A percentile compares a stretch with the other conserved stretches of the same genome.
phyloP scores from a whole-genome alignment of 768 basidiomycete species.

The Pulveroboletus frians region DNA sequence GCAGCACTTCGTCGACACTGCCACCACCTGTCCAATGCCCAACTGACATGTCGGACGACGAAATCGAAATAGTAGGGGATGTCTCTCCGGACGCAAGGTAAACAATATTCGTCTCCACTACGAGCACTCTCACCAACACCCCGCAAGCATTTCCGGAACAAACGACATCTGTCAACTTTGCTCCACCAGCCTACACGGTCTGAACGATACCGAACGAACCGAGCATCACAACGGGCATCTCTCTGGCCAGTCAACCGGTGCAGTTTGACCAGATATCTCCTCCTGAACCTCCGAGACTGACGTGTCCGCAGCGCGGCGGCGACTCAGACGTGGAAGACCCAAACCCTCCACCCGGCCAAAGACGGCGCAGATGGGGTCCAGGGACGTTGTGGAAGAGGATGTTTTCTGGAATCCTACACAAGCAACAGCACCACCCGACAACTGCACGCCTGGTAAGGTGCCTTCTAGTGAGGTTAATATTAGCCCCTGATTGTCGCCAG shows the following conservation, averaged over 20 bases:
- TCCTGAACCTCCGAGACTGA: neutral
- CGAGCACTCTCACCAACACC: neutral
- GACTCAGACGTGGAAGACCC: slow-evolving; percentile 12
- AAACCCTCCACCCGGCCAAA: slow-evolving; percentile 6
- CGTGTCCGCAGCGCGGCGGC: slow-evolving; percentile 8
- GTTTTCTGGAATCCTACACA: slow-evolving; percentile 61
- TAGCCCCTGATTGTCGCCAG: slow-evolving; percentile 33
- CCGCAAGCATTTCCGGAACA: slow-evolving; percentile 10
- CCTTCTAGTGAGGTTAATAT: neutral
- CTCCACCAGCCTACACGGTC: slow-evolving; percentile 32
- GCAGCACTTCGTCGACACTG: neutral
- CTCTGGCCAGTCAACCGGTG: slow-evolving; percentile 13
- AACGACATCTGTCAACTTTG: slow-evolving; percentile 51
- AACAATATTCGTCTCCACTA: neutral
- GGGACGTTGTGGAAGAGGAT: slow-evolving; percentile 32
- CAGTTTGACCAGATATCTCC: neutral
- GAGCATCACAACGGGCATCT: slow-evolving; percentile 56
- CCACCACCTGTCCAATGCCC: slow-evolving; percentile 2
- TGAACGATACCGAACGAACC: slow-evolving; percentile 38
- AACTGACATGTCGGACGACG: slow-evolving; percentile 21
- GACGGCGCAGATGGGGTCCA: neutral
- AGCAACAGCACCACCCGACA: slow-evolving; percentile 41
- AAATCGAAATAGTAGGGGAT: slow-evolving; percentile 23
- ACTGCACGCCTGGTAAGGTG: slow-evolving; percentile 65
- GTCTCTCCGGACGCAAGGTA: slow-evolving; percentile 11